phyloP scores from a whole-genome alignment of 441 rosid genomes.

The Syzygium syzygioides region DNA sequence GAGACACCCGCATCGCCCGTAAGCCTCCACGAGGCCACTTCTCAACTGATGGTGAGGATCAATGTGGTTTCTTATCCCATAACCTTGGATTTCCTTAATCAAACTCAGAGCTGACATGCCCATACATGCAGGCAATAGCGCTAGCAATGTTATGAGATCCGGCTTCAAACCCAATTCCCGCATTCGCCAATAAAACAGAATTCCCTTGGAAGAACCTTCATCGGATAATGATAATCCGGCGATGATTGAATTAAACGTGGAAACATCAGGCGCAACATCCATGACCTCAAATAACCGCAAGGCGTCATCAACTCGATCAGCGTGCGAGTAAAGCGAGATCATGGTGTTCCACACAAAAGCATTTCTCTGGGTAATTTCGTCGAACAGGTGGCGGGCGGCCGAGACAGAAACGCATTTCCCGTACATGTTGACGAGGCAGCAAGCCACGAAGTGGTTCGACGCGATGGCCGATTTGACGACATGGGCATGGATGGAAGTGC shows the following conservation, averaged over 20 bases:
- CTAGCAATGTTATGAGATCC: constrained; percentile 52
- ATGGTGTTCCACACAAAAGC: constrained; percentile 51
- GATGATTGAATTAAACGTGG: constrained; percentile 46
- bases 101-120: constrained; percentile 29
- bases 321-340: constrained; percentile 40
- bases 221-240: constrained; percentile 31
- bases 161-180: constrained; percentile 33
- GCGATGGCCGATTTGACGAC: constrained; percentile 28
- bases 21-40: constrained; percentile 53
- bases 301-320: constrained; percentile 26
- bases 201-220: constrained; percentile 38
- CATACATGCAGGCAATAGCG: constrained; percentile 44
- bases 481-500: constrained; percentile 39
- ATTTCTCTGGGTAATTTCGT: constrained; percentile 50
- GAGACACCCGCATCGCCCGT: constrained; percentile 47
- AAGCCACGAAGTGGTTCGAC: constrained; percentile 41
- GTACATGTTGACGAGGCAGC: constrained; percentile 44
- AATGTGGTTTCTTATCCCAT: constrained; percentile 33
- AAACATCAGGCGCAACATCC: constrained; percentile 43
- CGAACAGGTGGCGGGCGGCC: constrained; percentile 49
- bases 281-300: constrained; percentile 29
- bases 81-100: constrained; percentile 51
- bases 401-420: constrained; percentile 41
- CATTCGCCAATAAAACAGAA: constrained; percentile 43
- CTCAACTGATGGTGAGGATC: constrained; percentile 43